Base-by-base conservation (phyloP, 768 basidiomycete genomes). In the Amyloporia xantha region DNA sequence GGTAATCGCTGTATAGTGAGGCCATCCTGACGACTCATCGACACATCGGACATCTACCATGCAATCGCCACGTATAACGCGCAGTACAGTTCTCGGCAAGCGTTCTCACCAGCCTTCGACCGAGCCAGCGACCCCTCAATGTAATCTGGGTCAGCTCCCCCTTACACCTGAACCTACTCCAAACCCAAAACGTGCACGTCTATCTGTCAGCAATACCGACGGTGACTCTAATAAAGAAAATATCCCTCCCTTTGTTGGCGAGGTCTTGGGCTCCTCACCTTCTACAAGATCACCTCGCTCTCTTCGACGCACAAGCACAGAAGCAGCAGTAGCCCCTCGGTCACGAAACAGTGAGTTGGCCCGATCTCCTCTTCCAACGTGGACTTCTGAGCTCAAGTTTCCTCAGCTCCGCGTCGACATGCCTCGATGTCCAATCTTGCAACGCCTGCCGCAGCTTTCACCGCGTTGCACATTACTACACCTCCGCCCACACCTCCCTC, bases 201-300 rank as follows among this genome's bases (percentile, higher is more conserved):
- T 73, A 15, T 72, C 75, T 13, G 60, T 62, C 13, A 64, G 63
- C 4, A 52, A 62, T 26, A 46, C 73, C 17, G 81, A 82, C 52
- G 78, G 74, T 36, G 78, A 81, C 44, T 69, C 72, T 20, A 88
- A 88, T 65, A 88, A 88, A 69, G 86, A 88, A 64, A 88, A 88
- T 56, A 73, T 87, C 15, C 82, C 85, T n/a, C 86, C 86, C 1
- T 73, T 76, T 54, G 65, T 63, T 40, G 54, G 59, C 26, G 71
- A 76, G 40, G 52, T 62, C 11, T 50, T 74, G 54, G 70, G 62
- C 37, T 54, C 21, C 61, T 68, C 71, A 24, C 45, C 61, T 5
- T 64, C 59, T 35, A 41, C 55, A 50, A 54, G 64, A 6, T 49
- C 62, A 10, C 48, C 71, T 4, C 69, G 78, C 50, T 64, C 69